A percentile compares a stretch with the other conserved stretches of the same genome.
Evolutionary conservation across 768 basidiomycete species (phyloP).

Genomic region (Lactarius hengduanensis): DNA sequence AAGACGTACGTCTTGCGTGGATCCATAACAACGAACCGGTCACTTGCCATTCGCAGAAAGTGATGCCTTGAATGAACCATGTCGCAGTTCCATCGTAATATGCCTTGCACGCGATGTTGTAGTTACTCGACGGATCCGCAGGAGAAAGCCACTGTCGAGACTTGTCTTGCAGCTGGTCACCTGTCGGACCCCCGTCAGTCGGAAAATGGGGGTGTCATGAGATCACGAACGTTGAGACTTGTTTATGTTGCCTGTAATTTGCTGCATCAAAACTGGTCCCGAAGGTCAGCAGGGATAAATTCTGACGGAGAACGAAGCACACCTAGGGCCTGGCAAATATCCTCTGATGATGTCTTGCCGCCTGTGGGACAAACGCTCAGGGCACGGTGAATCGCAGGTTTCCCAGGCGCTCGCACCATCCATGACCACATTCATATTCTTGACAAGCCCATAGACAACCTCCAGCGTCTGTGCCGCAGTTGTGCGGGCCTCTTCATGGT

Average conservation of each 20-base stretch:
- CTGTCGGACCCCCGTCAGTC: background rate
- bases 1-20: constrained; percentile 1
- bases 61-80: background rate
- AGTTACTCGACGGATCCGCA: background rate
- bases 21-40: constrained; percentile 1
- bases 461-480: background rate
- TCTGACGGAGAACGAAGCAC: too few relatives aligned
- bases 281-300: background rate
- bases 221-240: background rate
- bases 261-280: background rate
- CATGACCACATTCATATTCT: constrained; percentile 3
- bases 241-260: background rate
- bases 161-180: background rate
- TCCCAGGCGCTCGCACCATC: background rate
- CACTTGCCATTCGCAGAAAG: background rate
- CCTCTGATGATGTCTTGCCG: background rate
- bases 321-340: background rate
- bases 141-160: background rate
- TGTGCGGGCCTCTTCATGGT: background rate
- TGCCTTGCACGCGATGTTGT: too few relatives aligned
- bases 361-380: background rate
- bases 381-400: too few relatives aligned
- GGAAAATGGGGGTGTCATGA: background rate
- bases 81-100: constrained; percentile 1
- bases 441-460: constrained; percentile 1